Percentiles rank a stretch among this genome's conserved stretches.
Evolutionary conservation across 1,284 basidiomycete genomes (phyloP).

Genomic region (Hypsizygus ulmarius): DNA sequence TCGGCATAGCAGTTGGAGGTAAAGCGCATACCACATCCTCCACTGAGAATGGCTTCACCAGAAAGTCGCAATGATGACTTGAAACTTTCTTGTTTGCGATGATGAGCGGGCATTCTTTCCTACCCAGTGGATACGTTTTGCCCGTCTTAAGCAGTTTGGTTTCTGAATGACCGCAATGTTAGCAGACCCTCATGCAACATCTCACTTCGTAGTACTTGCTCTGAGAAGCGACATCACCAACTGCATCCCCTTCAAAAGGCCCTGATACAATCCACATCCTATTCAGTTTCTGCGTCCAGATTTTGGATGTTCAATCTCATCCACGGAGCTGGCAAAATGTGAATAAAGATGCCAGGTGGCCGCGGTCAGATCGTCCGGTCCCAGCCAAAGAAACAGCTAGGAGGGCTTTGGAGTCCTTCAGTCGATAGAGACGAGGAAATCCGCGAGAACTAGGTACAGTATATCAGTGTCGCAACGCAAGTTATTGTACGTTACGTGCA

Average conservation of each 20-base stretch:
- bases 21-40: conserved; percentile 52
- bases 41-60: conserved; percentile 45
- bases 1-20: not conserved
- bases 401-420: not conserved
- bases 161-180: conserved; percentile 38
- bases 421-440: no score
- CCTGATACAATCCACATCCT: conserved; percentile 53
- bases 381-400: not conserved
- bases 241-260: conserved; percentile 46
- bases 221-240: conserved; percentile 31
- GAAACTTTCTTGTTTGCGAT: conserved; percentile 64
- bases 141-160: conserved; percentile 61
- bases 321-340: no score
- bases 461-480: no score
- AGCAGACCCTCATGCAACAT: not conserved
- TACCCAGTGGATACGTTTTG: conserved; percentile 49
- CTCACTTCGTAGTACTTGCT: conserved; percentile 31
- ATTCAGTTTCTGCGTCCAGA: not conserved
- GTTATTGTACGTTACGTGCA: no score
- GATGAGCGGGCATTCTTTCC: conserved; percentile 49
- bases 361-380: not conserved
- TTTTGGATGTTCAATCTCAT: not conserved
- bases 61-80: conserved; percentile 51
- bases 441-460: no score
- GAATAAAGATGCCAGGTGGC: no score